phyloP scores from a whole-genome alignment of 2,329 filamentous ascomycete species.

The Hymenoscyphus occultus region DNA sequence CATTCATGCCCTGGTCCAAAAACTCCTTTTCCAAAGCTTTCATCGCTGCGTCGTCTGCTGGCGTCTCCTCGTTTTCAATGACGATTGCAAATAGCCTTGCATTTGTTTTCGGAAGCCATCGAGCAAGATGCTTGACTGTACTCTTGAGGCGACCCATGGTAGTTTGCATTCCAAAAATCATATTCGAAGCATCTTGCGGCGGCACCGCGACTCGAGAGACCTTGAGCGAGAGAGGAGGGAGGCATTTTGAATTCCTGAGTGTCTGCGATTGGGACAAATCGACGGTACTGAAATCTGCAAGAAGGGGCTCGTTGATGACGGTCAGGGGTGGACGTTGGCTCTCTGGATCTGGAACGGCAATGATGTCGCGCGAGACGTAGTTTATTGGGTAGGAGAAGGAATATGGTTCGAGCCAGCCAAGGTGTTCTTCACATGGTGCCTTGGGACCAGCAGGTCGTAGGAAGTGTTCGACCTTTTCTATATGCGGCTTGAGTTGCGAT shows the following conservation, averaged over 20 bases:
- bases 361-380: conserved; percentile 33
- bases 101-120: conserved; percentile 35
- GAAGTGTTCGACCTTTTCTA: conserved; percentile 21
- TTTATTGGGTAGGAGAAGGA: conserved; percentile 32
- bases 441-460: conserved; percentile 16
- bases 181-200: conserved; percentile 50
- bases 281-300: conserved; percentile 25
- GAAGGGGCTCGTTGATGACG: conserved; percentile 29
- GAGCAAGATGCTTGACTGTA: conserved; percentile 32
- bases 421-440: conserved; percentile 24
- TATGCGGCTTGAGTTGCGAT: conserved; percentile 3
- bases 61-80: conserved; percentile 30
- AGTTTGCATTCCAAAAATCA: conserved; percentile 43
- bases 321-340: conserved; percentile 27
- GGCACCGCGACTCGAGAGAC: conserved; percentile 22
- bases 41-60: conserved; percentile 30
- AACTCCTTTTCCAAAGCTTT: conserved; percentile 29
- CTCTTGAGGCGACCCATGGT: conserved; percentile 32
- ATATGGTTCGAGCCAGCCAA: conserved; percentile 32
- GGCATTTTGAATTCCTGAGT: conserved; percentile 24
- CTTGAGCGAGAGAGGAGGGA: conserved; percentile 29
- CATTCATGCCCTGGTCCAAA: conserved; percentile 29
- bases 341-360: conserved; percentile 21
- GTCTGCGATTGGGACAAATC: conserved; percentile 25
- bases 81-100: conserved; percentile 33